These are phyloP conservation scores for Saccharomycopsis amapae DNA, from an alignment of 805 yeast species.

Conservation along the genomic window DNA sequence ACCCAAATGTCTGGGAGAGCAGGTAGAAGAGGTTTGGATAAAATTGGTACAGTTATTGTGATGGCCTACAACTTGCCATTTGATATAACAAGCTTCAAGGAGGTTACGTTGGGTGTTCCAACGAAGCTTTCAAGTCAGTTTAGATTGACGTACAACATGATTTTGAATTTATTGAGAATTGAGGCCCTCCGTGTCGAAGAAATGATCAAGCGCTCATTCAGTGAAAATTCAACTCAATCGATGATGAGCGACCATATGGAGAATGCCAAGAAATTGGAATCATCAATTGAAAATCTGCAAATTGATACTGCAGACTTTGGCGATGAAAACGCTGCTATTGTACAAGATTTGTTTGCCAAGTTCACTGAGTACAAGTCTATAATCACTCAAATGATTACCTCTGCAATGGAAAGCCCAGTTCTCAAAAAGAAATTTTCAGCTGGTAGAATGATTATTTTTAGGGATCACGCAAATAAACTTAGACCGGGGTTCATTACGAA, in stretches of 20 bases:
- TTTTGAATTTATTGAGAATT: constrained; percentile 79
- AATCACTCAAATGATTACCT: constrained; percentile 40
- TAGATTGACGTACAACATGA: constrained; percentile 93
- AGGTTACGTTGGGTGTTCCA: constrained; percentile 81
- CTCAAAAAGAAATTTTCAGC: constrained; percentile 41
- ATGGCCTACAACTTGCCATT: constrained; percentile 74
- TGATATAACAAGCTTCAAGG: constrained; percentile 53
- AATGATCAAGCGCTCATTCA: constrained; percentile 92
- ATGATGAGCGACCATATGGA: constrained; percentile 79
- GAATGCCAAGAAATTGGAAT: constrained; percentile 47
- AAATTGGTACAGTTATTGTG: constrained; percentile 88
- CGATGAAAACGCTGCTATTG: constrained; percentile 26
- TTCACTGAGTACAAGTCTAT: constrained; percentile 40
- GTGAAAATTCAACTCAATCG: constrained; percentile 83
- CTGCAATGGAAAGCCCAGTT: constrained; percentile 40
- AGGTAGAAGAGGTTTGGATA: constrained; percentile 93
- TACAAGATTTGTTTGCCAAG: constrained; percentile 39
- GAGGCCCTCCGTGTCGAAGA: constrained; percentile 97
- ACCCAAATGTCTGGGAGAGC: constrained; percentile 99
- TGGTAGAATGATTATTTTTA: constrained; percentile 55
- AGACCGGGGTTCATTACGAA: constrained; percentile 51
- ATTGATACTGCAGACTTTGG: constrained; percentile 22
- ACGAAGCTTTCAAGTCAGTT: constrained; percentile 88
- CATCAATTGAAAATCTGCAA: constrained; percentile 35
- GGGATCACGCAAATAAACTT: constrained; percentile 37